Base-by-base conservation (phyloP, 306 rosid species). In the cucumber (Cucumis sativus) region DNA sequence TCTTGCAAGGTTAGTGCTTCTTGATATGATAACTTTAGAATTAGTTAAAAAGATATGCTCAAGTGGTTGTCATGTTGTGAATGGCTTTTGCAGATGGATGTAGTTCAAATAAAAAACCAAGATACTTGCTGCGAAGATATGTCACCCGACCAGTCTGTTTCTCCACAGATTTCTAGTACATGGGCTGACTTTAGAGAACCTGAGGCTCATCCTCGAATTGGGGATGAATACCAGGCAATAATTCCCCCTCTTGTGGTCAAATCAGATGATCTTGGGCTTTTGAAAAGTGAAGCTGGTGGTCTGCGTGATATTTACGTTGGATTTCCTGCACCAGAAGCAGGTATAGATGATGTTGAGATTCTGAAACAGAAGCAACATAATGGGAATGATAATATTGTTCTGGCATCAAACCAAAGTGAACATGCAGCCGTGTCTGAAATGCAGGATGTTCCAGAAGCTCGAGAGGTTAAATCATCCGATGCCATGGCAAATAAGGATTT, bases 191-290 rank as follows among this genome's bases (percentile, higher is more conserved):
- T 80, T 78, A 87, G 89, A 51, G 96, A 90, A 37, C 89, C 92
- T 0, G 93, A 89, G 37, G 78, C 84, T 79, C 84, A 74, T 83
- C 97, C 95, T 81, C 82, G 96, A 74, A 91, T 90, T 62, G 98
- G 97, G 67, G 81, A 84, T 55, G 81, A 89, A 65, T 88, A 81
- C 85, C 98, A 95, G 79, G 95, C 81, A 78, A 89, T 89, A 78
- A 76, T 90, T 77, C 91, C 96, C 17, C 74, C 78, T 61, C 81
- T 84, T 58, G 65, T 84, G n/a, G 67, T 88, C 79, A 77, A 79
- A 47, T 78, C 83, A 76, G 87, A 89, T 10, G 82, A 85, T 83
- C 28, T 68, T 63, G 56, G 60, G 79, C 76, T 75, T 56, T 80
- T 69, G 77, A 83, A 76, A 78, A 85, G 77, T 58, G 60, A 67